Conservation (phyloP, 2,329 filamentous ascomycete genomes). For the Ophiocordyceps robertsii region DNA sequence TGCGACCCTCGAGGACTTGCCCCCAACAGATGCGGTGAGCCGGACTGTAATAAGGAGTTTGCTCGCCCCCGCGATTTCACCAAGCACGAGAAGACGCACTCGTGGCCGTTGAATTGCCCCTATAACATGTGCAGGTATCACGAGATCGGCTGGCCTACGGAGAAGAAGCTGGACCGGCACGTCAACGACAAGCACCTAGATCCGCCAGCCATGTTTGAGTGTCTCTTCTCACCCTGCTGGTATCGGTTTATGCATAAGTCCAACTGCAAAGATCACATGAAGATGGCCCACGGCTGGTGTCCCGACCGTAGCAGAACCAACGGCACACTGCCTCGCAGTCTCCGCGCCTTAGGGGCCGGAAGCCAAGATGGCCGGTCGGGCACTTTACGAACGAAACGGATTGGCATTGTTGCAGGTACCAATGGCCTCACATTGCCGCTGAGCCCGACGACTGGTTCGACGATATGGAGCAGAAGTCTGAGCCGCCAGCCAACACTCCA, state of each 20-base stretch:
- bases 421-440: too few species aligned
- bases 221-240: slow-evolving; percentile 68
- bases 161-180: slow-evolving; percentile 94
- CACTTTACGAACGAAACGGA: too few species aligned
- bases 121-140: slow-evolving; percentile 77
- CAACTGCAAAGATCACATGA: slow-evolving; percentile 98
- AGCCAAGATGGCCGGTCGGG: too few species aligned
- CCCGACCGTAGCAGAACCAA: slow-evolving; percentile 91
- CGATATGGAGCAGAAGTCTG: too few species aligned
- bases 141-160: slow-evolving; percentile 83
- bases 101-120: slow-evolving; percentile 88
- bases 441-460: too few species aligned
- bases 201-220: slow-evolving; percentile 70
- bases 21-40: slow-evolving; percentile 62
- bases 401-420: too few species aligned
- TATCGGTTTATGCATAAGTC: slow-evolving; percentile 94
- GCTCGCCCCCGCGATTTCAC: slow-evolving; percentile 94
- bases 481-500: too few species aligned
- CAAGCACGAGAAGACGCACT: slow-evolving; percentile 97
- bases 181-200: slow-evolving; percentile 93
- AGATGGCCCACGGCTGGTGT: slow-evolving; percentile 85
- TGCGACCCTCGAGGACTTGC: slow-evolving; percentile 70
- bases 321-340: slow-evolving; percentile 38
- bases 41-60: slow-evolving; percentile 78
- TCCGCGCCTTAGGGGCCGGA: too few species aligned